phyloP scores from a whole-genome alignment of 2,329 filamentous ascomycete species.

The Clonostachys chloroleuca region DNA sequence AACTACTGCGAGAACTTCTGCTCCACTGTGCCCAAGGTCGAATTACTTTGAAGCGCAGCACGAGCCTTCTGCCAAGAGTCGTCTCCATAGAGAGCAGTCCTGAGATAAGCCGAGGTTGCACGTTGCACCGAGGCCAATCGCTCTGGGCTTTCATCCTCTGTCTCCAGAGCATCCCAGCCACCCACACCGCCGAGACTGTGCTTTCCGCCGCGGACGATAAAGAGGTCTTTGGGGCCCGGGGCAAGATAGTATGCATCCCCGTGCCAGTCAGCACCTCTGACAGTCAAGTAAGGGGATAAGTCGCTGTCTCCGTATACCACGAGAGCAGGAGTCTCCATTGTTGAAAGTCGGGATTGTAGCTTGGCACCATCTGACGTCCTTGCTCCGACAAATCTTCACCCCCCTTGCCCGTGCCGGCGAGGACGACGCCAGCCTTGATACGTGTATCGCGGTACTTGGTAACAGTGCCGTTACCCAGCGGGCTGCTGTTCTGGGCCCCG shows the following conservation, averaged over 20 bases:
- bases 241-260: constrained; percentile 11
- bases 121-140: constrained; percentile 12
- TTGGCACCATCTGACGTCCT: constrained; percentile 9
- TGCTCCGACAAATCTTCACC: constrained; percentile 6
- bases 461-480: constrained; percentile 6
- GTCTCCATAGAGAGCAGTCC: constrained; percentile 10
- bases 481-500: constrained; percentile 12
- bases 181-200: constrained; percentile 17
- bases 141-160: constrained; percentile 13
- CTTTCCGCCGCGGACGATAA: constrained; percentile 10
- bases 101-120: constrained; percentile 14
- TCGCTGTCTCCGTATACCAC: constrained; percentile 15
- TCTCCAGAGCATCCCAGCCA: constrained; percentile 16
- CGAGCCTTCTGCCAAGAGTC: constrained; percentile 10
- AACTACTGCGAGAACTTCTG: no score
- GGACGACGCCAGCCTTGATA: constrained; percentile 15
- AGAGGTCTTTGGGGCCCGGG: constrained; percentile 9
- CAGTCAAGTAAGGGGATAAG: constrained; percentile 8
- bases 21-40: no score
- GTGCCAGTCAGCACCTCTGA: constrained; percentile 15
- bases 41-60: background rate
- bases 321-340: constrained; percentile 10
- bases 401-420: constrained; percentile 11
- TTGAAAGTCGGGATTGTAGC: constrained; percentile 10
- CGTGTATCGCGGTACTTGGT: constrained; percentile 7